Percentiles rank a stretch among this genome's conserved stretches.
Evolutionary conservation across 2,329 filamentous ascomycete genomes (phyloP).

Genomic region (Teratosphaeria nubilosa): DNA sequence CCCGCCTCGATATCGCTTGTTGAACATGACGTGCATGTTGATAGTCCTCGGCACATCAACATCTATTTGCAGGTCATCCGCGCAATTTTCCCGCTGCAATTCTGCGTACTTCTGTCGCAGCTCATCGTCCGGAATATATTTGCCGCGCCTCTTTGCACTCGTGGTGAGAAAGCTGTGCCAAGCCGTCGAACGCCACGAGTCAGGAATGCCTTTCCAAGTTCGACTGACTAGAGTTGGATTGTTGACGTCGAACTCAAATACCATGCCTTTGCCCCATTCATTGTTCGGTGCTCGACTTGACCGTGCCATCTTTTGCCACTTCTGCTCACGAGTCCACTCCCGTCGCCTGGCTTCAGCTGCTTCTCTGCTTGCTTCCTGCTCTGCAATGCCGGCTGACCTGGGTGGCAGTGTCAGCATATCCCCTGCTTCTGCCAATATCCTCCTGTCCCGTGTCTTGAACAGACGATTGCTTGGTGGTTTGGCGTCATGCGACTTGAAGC

Average conservation of each 20-base stretch:
- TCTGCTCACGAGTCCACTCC: conserved; percentile 53
- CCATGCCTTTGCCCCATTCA: conserved; percentile 48
- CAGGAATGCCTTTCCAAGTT: conserved; percentile 96
- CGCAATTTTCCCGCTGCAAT: conserved; percentile 62
- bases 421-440: conserved; percentile 48
- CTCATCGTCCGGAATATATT: conserved; percentile 53
- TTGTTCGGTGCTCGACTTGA: conserved; percentile 14
- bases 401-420: conserved; percentile 56
- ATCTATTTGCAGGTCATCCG: conserved; percentile 94
- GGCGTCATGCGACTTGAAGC: conserved; percentile 27
- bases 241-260: conserved; percentile 68
- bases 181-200: conserved; percentile 83
- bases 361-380: conserved; percentile 35
- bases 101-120: conserved; percentile 62
- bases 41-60: conserved; percentile 93
- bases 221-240: conserved; percentile 74
- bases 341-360: conserved; percentile 42
- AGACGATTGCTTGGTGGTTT: conserved; percentile 11
- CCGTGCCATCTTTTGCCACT: conserved; percentile 56
- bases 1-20: conserved; percentile 79
- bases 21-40: conserved; percentile 94
- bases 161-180: conserved; percentile 88
- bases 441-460: conserved; percentile 43
- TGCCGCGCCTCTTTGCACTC: conserved; percentile 59
- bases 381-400: conserved; percentile 37